Evolutionary conservation across 208 protist species (phyloP).

Genomic region (Crithidia brevicula): DNA sequence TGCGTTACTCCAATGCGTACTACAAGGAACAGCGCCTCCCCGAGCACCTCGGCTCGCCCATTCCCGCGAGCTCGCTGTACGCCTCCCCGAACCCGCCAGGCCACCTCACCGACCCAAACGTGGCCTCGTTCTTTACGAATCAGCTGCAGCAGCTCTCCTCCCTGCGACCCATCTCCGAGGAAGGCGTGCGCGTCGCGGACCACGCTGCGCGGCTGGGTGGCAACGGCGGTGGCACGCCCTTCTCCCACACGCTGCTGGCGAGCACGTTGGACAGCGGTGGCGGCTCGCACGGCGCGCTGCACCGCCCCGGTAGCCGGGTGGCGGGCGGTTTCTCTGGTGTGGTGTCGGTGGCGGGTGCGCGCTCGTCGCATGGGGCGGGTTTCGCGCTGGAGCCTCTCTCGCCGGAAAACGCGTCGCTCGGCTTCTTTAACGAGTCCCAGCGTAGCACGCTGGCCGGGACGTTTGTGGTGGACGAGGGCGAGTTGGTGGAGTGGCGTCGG

Average conservation of each 20-base stretch:
- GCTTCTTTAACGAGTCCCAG: slow-evolving; percentile 38
- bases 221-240: slow-evolving; percentile 2
- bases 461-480: slow-evolving; percentile 45
- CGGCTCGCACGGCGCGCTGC: neutral
- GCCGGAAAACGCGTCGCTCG: slow-evolving; percentile 34
- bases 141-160: slow-evolving; percentile 30
- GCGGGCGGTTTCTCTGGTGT: neutral
- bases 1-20: slow-evolving; percentile 70
- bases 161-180: neutral
- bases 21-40: slow-evolving; percentile 21
- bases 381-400: neutral
- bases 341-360: neutral
- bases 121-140: slow-evolving; percentile 18
- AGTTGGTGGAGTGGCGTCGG: slow-evolving; percentile 72
- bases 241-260: slow-evolving; percentile 9
- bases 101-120: neutral
- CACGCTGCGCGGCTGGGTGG: neutral
- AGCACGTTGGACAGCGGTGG: neutral
- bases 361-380: neutral
- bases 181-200: slow-evolving; percentile 3
- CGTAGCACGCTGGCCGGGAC: slow-evolving; percentile 30
- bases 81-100: slow-evolving; percentile 3
- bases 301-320: neutral
- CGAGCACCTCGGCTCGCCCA: slow-evolving; percentile 18
- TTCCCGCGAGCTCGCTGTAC: neutral